Evolutionary conservation across 2,329 filamentous ascomycete genomes (phyloP).

Genomic region (Fusarium sp.): DNA sequence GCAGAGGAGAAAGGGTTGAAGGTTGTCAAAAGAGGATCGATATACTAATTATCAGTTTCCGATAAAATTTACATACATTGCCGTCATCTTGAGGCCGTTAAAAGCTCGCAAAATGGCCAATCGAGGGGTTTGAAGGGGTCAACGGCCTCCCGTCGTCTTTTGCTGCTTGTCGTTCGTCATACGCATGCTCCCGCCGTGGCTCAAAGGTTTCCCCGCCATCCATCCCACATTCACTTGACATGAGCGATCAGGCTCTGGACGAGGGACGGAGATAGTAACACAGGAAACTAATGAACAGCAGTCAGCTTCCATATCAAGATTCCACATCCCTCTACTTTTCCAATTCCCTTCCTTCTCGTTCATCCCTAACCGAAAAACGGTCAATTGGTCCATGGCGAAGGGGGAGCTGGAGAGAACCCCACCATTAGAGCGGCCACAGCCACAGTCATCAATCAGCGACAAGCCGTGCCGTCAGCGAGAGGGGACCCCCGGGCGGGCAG

Average conservation of each 20-base stretch:
- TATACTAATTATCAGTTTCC: neutral
- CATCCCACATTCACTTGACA: neutral
- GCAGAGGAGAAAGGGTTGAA: neutral
- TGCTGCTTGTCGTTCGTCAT: neutral
- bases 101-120: neutral
- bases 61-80: neutral
- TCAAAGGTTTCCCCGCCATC: neutral
- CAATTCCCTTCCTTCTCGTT: neutral
- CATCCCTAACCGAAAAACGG: neutral
- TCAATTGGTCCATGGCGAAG: neutral
- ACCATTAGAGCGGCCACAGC: neutral
- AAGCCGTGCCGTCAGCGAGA: neutral
- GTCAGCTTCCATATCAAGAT: neutral
- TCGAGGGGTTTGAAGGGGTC: neutral
- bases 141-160: neutral
- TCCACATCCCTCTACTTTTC: neutral
- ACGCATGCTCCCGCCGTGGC: neutral
- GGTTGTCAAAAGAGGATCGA: neutral
- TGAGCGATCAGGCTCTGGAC: neutral
- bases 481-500: neutral
- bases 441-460: slow-evolving; percentile 1
- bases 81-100: neutral
- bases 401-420: neutral
- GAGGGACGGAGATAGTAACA: neutral
- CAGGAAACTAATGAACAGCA: neutral